Evolutionary conservation across 2,329 filamentous ascomycete genomes (phyloP).

Genomic region (Penicillium sp.): DNA sequence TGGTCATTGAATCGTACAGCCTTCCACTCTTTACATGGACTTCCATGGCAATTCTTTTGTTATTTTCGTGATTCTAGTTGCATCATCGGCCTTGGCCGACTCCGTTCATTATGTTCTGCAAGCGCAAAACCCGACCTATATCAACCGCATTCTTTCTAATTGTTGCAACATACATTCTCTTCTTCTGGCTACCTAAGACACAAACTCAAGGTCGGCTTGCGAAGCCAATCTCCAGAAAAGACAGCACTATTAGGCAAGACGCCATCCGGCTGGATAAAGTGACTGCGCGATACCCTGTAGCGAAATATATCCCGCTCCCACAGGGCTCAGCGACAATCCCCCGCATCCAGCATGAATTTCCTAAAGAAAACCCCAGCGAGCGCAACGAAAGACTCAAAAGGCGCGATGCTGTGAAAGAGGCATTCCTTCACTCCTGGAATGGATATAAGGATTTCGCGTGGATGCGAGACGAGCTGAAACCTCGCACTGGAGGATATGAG

Average conservation of each 20-base stretch:
- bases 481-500: conserved; percentile 63
- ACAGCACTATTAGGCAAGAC: conserved; percentile 5
- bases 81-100: background rate
- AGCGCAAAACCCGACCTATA: conserved; percentile 19
- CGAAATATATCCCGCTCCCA: conserved; percentile 67
- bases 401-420: conserved; percentile 64
- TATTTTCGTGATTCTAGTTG: background rate
- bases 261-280: conserved; percentile 65
- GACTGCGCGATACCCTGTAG: conserved; percentile 72
- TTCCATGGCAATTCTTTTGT: background rate
- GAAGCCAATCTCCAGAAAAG: conserved; percentile 11
- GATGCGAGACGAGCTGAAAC: conserved; percentile 80
- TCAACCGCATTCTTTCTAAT: conserved; percentile 16
- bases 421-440: conserved; percentile 74
- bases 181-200: conserved; percentile 16
- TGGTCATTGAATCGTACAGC: background rate
- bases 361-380: conserved; percentile 56
- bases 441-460: conserved; percentile 79
- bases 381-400: conserved; percentile 62
- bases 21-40: background rate
- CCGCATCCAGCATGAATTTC: conserved; percentile 70
- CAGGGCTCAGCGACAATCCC: conserved; percentile 68
- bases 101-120: conserved; percentile 24
- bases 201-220: background rate
- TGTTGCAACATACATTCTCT: conserved; percentile 19